Percentiles rank a stretch among this genome's conserved stretches.
phyloP scores from a whole-genome alignment of 495 filamentous ascomycete genomes.

The Penicillium steckii region DNA sequence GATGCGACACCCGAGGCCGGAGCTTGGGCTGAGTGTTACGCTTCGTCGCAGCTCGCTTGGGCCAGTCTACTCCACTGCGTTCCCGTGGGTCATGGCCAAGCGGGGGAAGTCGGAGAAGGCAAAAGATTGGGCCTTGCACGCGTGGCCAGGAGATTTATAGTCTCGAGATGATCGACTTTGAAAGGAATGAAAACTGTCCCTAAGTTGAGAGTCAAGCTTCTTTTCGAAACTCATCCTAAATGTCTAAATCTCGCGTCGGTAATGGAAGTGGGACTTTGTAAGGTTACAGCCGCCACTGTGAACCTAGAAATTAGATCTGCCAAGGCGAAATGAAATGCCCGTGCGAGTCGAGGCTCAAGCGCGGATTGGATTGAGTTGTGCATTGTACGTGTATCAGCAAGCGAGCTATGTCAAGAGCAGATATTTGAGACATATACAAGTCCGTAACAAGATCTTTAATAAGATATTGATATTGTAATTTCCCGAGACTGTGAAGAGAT shows the following conservation, averaged over 20 bases:
- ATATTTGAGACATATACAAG: too few relatives aligned
- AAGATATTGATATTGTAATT: too few relatives aligned
- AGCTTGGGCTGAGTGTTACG: neutral
- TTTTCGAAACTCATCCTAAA: too few relatives aligned
- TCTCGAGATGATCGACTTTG: neutral
- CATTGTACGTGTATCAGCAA: neutral
- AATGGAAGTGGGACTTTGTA: neutral
- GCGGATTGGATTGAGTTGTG: neutral
- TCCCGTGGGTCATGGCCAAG: neutral
- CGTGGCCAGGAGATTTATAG: neutral
- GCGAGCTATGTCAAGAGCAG: too few relatives aligned
- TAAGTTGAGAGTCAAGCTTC: too few relatives aligned
- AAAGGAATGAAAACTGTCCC: too few relatives aligned
- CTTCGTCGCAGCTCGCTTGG: neutral
- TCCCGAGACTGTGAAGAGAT: too few relatives aligned
- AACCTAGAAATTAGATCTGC: neutral
- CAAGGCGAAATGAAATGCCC: neutral
- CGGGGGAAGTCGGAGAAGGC: neutral
- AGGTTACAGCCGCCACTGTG: neutral
- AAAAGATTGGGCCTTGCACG: neutral
- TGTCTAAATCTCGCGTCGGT: neutral
- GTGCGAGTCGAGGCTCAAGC: slow-evolving; percentile 2
- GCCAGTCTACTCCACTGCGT: neutral
- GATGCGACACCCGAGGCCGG: neutral
- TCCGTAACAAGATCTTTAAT: too few relatives aligned